Evolutionary conservation across 192 early-diverging fungal species (phyloP), one percentile per base, ranked within the genome.

Genomic region (Entophlyctis helioformis): DNA sequence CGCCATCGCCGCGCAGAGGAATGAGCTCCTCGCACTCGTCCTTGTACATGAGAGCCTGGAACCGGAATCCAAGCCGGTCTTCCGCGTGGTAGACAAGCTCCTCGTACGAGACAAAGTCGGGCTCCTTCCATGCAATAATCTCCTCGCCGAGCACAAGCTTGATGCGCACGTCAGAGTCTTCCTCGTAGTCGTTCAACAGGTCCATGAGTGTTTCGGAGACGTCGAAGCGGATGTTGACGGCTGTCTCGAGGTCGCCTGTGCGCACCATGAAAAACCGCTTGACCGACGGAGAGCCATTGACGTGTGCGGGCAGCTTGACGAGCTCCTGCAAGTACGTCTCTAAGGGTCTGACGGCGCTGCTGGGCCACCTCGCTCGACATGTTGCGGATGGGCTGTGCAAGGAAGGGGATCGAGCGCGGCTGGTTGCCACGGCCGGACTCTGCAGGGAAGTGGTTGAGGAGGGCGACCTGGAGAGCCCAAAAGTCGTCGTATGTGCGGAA

Each of bases 401-500:
- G 39, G 31, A 65, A 60, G 4, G 63, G 63, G 20, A 65, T 55
- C 1, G 36, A 16, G 7, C 63, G 63, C 18, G 56, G 57, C 19
- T 21, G 29, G 43, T 28, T 28, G 3, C 12, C 8, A 12, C 63
- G 56, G 27, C 69, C 69, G 35, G 39, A 18, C 43, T 71, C 61
- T 11, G 42, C 41, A 9, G 58, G 53, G 50, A 61, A 71, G 31
- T 55, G 53, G 26, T 24, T 63, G 25, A 71, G 51, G 12, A 71
- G 49, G n/a, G 60, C 25, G 10, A 71, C 55, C 18, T 71, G 69
- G 13, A 67, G 50, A 2, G 49, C 32, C 51, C 44, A 61, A 46
- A 71, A 57, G 43, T 71, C 64, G 39, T 71, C 64, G 29, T 39
- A 57, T 12, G 50, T 51, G 18, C 68, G 42, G 35, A 53, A 42